Percentiles rank a stretch among this genome's conserved stretches.
phyloP scores from a whole-genome alignment of 495 filamentous ascomycete species.

The Tuber melanosporum region DNA sequence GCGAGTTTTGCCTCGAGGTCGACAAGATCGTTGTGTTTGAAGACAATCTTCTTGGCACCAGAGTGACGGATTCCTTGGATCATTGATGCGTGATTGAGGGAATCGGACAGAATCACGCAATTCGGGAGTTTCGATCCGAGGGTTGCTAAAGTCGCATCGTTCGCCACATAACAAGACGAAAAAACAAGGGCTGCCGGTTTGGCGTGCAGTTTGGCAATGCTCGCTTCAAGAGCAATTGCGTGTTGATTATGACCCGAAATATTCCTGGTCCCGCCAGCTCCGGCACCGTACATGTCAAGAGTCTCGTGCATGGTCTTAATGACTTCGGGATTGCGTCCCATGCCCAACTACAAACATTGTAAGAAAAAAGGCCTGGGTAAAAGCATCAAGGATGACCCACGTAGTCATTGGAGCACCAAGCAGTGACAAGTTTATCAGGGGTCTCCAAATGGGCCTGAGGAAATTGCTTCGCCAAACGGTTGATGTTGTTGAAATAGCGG shows the following conservation, averaged over 20 bases:
- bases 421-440: conserved; percentile 81
- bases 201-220: conserved; percentile 77
- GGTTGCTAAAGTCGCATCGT: conserved; percentile 94
- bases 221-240: conserved; percentile 74
- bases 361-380: neutral
- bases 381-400: conserved; percentile 5
- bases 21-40: conserved; percentile 90
- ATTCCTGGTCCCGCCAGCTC: conserved; percentile 91
- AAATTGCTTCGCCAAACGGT: conserved; percentile 91
- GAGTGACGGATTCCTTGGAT: conserved; percentile 98
- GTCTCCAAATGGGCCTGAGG: conserved; percentile 85
- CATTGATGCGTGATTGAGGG: conserved; percentile 96
- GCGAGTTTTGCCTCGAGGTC: conserved; percentile 89
- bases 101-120: conserved; percentile 93
- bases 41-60: conserved; percentile 91
- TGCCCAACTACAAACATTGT: conserved; percentile 55
- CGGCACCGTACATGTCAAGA: conserved; percentile 88
- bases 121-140: conserved; percentile 91
- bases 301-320: conserved; percentile 90
- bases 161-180: conserved; percentile 94
- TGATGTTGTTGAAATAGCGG: conserved; percentile 99
- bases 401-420: conserved; percentile 99
- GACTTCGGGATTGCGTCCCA: conserved; percentile 86
- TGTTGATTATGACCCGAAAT: conserved; percentile 98
- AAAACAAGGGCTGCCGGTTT: conserved; percentile 91